Evolutionary conservation across 164 flowering plant species (phyloP).

Genomic region (Macadamia integrifolia): DNA sequence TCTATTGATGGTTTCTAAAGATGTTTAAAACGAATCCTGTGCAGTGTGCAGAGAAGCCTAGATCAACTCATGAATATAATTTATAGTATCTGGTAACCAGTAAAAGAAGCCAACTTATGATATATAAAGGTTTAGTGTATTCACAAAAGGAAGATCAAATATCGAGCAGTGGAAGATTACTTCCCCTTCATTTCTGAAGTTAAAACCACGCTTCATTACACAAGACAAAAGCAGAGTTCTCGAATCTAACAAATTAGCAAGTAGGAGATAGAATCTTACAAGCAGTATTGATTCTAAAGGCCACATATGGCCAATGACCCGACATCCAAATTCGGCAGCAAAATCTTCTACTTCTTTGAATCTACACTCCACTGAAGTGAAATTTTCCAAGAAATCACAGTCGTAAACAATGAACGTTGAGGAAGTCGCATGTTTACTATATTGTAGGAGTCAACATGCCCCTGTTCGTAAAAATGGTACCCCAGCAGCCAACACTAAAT

Average conservation of each 20-base stretch:
- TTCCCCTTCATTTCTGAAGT: no score
- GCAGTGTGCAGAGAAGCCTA: no score
- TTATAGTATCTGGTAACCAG: no score
- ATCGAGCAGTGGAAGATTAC: no score
- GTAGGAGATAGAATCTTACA: constrained; percentile 28
- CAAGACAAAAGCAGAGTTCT: no score
- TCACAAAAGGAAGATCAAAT: no score
- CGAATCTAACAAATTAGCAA: not conserved
- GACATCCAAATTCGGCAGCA: constrained; percentile 25
- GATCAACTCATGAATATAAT: no score
- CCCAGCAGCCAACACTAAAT: constrained; percentile 38
- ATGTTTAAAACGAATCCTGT: no score
- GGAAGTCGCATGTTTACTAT: constrained; percentile 1
- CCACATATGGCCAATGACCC: constrained; percentile 46
- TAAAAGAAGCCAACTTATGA: no score
- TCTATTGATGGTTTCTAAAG: no score
- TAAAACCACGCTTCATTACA: no score
- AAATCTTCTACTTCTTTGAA: constrained; percentile 32
- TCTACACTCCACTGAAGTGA: constrained; percentile 15
- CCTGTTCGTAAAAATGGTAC: constrained; percentile 19
- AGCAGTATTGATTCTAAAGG: constrained; percentile 58
- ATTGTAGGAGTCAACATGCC: constrained; percentile 13
- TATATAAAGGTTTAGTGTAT: no score
- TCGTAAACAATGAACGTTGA: constrained; percentile 35
- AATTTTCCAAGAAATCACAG: constrained; percentile 19